Base-by-base conservation (phyloP, 2,329 filamentous ascomycete genomes). In the Alternaria sp. region DNA sequence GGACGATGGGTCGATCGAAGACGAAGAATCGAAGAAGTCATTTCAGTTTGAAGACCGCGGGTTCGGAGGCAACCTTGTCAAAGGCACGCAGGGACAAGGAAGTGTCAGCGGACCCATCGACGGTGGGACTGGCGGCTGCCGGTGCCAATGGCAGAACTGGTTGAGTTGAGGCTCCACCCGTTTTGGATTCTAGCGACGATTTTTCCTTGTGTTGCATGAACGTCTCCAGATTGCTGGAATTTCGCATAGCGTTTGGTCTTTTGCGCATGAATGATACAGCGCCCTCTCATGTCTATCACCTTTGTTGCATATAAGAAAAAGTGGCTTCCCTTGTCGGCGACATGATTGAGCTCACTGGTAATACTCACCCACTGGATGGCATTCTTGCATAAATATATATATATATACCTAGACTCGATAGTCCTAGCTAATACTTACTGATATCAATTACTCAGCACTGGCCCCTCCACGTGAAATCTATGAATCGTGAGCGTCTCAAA, bases 81-180 rank as follows among this genome's bases (percentile, higher is more conserved):
- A 87, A 68, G 78, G 83, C 3, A 81, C 83, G 4, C 74, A 78
- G 11, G 81, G 82, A 7, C 80, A 83, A 36, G 69, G 72, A 12
- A 76, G 70, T 28, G 79, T 75, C 5, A 72, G 58, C 5, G 85
- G 85, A 1, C 65, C 73, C 32, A 81, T 87, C 58, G 87, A 89
- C 76, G 87, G 87, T 1, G 87, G 87, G 1, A 82, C 77, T 5
- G 87, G 86, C 7, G 87, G 87, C 0, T 89, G 87, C 78, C 70
- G 69, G n/a, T 89, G 87, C 74, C 76, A 81, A 66, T 89, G 87
- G 86, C 80, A 82, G 72, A 88, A 88, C 74, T 88, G 80, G 78
- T 62, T 77, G 39, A 62, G 41, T 46, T 66, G 49, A 55, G 36
- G 47, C 18, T 36, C 53, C 47, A 51, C 46, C n/a, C n/a, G 12